Percentiles rank a stretch among this genome's conserved stretches.
These are phyloP conservation scores for Crithidia thermophila DNA, from an alignment of 208 protist species.

Conservation along the genomic window DNA sequence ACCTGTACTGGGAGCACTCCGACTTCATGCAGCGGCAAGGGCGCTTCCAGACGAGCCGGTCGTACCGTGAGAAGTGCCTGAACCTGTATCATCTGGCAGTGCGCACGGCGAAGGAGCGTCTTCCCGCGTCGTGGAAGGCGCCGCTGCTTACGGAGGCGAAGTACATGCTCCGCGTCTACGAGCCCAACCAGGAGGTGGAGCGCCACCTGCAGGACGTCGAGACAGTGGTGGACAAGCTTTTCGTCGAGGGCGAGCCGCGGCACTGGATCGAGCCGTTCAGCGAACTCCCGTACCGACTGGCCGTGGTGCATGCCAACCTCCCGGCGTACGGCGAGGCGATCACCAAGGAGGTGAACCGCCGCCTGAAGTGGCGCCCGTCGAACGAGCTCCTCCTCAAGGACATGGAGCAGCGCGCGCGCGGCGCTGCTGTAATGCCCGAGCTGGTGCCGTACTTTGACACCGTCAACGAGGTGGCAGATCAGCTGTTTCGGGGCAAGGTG, in stretches of 20 bases:
- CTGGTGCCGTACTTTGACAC: conserved; percentile 66
- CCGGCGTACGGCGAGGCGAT: conserved; percentile 79
- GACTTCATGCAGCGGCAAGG: conserved; percentile 84
- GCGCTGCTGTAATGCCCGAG: conserved; percentile 53
- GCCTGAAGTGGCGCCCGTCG: conserved; percentile 47
- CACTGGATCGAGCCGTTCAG: conserved; percentile 88
- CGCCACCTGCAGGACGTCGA: conserved; percentile 74
- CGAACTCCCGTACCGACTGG: conserved; percentile 76
- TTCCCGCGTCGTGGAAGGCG: conserved; percentile 84
- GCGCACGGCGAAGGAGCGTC: conserved; percentile 75
- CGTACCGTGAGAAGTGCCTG: conserved; percentile 79
- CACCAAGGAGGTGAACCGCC: conserved; percentile 54
- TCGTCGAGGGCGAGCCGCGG: conserved; percentile 63
- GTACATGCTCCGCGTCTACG: conserved; percentile 79
- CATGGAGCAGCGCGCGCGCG: conserved; percentile 73
- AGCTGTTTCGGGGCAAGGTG: conserved; percentile 73
- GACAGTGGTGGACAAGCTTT: conserved; percentile 73
- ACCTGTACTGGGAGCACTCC: conserved; percentile 88
- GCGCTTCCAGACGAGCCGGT: conserved; percentile 67
- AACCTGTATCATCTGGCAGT: conserved; percentile 85
- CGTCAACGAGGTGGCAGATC: conserved; percentile 70
- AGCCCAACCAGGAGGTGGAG: conserved; percentile 57
- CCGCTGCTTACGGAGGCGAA: conserved; percentile 85
- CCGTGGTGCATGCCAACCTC: conserved; percentile 81
- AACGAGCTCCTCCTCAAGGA: conserved; percentile 69